Conservation (phyloP, 768 basidiomycete genomes). For the Podaxis pistillaris region DNA sequence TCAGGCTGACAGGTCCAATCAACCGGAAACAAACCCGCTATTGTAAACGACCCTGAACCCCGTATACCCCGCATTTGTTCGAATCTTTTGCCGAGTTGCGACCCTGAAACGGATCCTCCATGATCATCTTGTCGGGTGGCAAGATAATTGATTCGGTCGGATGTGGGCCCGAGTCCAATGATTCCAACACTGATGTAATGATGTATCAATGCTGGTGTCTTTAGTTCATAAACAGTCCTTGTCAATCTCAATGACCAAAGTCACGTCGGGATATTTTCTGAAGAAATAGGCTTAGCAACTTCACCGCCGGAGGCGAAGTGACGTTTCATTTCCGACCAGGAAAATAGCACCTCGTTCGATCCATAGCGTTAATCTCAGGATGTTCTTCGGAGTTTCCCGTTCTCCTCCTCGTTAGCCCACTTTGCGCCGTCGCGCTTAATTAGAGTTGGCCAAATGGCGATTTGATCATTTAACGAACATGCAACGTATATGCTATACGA, state of each 20-base stretch:
- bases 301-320: too few species aligned
- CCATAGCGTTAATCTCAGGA: not conserved
- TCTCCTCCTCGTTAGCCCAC: not conserved
- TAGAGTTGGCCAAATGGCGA: not conserved
- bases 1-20: not conserved
- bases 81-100: slow-evolving; percentile 1
- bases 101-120: not conserved
- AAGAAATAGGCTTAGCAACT: too few species aligned
- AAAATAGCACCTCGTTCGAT: not conserved
- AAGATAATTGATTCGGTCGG: not conserved
- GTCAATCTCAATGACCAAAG: not conserved
- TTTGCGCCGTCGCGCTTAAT: not conserved
- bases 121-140: not conserved
- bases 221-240: not conserved
- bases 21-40: not conserved
- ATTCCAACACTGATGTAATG: too few species aligned
- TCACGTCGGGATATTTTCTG: too few species aligned
- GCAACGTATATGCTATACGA: too few species aligned
- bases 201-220: too few species aligned
- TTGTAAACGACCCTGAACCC: not conserved
- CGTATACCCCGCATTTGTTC: slow-evolving; percentile 7
- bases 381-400: not conserved
- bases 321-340: not conserved
- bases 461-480: not conserved
- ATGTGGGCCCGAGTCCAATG: not conserved